A percentile compares a stretch with the other conserved stretches of the same genome.
Conservation (phyloP, 129 eudicot species). For the Flaveria trinervia region DNA sequence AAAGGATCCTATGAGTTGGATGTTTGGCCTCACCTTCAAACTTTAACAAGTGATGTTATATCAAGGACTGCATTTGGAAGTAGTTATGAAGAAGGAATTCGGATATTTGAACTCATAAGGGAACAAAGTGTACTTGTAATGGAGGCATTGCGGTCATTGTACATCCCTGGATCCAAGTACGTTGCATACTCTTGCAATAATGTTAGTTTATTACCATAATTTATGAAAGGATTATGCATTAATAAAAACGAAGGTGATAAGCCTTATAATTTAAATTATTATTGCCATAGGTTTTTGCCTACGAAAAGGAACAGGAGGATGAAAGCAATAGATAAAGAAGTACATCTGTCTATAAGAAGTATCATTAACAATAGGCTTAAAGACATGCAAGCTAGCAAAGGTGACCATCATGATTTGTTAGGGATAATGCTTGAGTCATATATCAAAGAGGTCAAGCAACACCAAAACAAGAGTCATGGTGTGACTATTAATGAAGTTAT, state of each 20-base stretch:
- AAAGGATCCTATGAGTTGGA: background rate
- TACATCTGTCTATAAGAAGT: background rate
- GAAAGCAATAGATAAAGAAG: background rate
- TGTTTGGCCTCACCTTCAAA: background rate
- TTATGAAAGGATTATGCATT: background rate
- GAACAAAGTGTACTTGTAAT: background rate
- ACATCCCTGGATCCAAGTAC: background rate
- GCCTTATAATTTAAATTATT: background rate
- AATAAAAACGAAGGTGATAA: background rate
- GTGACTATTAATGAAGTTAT: conserved; percentile 2
- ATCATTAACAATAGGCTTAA: background rate
- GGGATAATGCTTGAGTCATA: conserved; percentile 6
- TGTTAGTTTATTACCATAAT: background rate
- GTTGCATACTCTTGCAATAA: background rate
- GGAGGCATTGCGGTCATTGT: background rate
- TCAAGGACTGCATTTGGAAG: background rate
- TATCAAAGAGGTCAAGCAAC: background rate
- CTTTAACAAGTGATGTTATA: background rate
- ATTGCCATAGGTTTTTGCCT: background rate
- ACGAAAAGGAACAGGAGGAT: background rate
- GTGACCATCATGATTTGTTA: background rate
- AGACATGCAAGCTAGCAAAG: background rate
- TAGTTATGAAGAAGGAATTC: background rate
- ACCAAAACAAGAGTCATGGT: background rate
- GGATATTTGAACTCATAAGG: background rate